phyloP scores from a whole-genome alignment of 1,284 basidiomycete species.

The Porogramme epimiltina region DNA sequence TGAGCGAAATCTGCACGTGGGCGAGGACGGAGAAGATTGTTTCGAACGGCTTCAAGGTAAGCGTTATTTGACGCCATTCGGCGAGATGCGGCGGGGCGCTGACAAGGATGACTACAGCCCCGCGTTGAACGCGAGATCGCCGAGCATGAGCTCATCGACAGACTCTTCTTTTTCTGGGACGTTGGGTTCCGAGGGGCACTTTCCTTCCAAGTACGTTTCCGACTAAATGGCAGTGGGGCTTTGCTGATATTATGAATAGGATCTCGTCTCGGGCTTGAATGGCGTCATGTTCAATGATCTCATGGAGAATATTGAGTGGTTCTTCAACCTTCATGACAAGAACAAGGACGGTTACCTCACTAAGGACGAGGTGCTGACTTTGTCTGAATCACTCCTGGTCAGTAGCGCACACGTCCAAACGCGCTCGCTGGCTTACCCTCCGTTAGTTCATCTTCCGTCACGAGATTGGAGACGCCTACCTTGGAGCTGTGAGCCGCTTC shows the following conservation, averaged over 20 bases:
- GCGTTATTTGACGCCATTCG: slow-evolving; percentile 21
- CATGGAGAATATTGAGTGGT: slow-evolving; percentile 99
- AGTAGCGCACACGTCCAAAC: slow-evolving; percentile 28
- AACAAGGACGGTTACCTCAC: slow-evolving; percentile 94
- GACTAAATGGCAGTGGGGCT: neutral
- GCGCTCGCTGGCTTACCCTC: neutral
- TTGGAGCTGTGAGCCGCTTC: slow-evolving; percentile 93
- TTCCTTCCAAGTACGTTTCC: slow-evolving; percentile 71
- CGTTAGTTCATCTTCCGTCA: slow-evolving; percentile 94
- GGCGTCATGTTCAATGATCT: slow-evolving; percentile 95
- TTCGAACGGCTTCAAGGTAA: slow-evolving; percentile 86
- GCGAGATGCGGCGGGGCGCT: slow-evolving; percentile 16
- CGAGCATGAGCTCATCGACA: slow-evolving; percentile 82
- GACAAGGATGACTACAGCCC: slow-evolving; percentile 49
- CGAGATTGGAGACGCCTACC: slow-evolving; percentile 95
- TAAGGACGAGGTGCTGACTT: slow-evolving; percentile 94
- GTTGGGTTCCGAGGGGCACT: slow-evolving; percentile 76
- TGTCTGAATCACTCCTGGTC: slow-evolving; percentile 93
- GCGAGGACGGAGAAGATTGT: slow-evolving; percentile 95
- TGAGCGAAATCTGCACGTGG: slow-evolving; percentile 96
- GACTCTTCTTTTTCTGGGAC: slow-evolving; percentile 94
- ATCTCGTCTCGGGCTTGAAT: slow-evolving; percentile 88
- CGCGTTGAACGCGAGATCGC: slow-evolving; percentile 78
- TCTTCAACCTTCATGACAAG: slow-evolving; percentile 96
- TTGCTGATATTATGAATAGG: slow-evolving; percentile 46